Percentiles rank a stretch among this genome's conserved stretches.
Evolutionary conservation across 1,284 basidiomycete genomes (phyloP).

Genomic region (Boletellus deceptivus): DNA sequence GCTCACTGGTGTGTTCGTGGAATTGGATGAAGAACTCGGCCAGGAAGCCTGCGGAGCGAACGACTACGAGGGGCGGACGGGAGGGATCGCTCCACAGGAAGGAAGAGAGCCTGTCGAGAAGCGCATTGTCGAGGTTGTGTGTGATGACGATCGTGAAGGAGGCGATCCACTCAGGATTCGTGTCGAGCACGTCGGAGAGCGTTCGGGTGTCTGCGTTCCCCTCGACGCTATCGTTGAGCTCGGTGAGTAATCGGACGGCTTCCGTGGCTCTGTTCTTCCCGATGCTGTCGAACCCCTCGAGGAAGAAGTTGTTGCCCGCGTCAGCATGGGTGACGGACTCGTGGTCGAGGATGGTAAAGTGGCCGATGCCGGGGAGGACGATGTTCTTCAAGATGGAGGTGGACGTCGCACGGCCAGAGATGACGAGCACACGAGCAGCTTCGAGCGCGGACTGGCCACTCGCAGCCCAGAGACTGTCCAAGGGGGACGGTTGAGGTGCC

Average conservation of each 20-base stretch:
- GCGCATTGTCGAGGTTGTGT: constrained; percentile 65
- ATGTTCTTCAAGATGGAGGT: constrained; percentile 93
- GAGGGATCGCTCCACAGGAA: constrained; percentile 65
- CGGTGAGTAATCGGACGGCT: constrained; percentile 73
- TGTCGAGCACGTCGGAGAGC: constrained; percentile 57
- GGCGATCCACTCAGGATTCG: constrained; percentile 48
- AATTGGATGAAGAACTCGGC: constrained; percentile 88
- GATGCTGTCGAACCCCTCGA: constrained; percentile 72
- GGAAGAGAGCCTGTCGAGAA: constrained; percentile 59
- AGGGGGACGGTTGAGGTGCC: neutral
- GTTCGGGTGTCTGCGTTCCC: constrained; percentile 64
- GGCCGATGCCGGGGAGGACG: constrained; percentile 90
- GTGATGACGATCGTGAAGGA: constrained; percentile 81
- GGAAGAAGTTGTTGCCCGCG: constrained; percentile 95
- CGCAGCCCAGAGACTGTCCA: constrained; percentile 85
- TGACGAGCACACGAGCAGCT: constrained; percentile 75
- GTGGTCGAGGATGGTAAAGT: constrained; percentile 85
- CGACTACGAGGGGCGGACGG: constrained; percentile 68
- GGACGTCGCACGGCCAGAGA: constrained; percentile 79
- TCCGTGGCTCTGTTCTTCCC: constrained; percentile 81
- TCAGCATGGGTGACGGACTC: constrained; percentile 66
- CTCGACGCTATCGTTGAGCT: constrained; percentile 87
- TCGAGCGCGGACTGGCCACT: constrained; percentile 93
- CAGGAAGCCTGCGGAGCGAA: constrained; percentile 83
- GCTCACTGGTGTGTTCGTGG: constrained; percentile 79